Evolutionary conservation across 139 green algal species (phyloP).

Genomic region (Auxenochlorella pyrenoidosa): DNA sequence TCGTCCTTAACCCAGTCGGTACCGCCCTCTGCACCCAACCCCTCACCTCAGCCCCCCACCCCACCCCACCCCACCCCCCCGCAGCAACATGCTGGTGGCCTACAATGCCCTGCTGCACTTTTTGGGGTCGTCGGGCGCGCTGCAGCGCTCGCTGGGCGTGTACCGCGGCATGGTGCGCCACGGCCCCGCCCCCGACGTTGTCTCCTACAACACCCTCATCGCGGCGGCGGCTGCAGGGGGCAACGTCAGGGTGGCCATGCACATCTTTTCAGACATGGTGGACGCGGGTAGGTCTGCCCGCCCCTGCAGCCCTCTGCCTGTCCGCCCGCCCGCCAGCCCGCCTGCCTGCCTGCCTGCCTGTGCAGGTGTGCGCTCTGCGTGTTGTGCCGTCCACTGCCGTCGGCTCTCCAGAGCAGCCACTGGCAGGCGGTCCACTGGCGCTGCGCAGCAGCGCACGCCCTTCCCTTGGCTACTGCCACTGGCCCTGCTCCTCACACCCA

Average conservation of each 20-base stretch:
- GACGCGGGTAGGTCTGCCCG: not conserved
- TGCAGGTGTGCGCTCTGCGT: not conserved
- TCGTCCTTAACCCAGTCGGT: too few species aligned
- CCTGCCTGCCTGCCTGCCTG: not conserved
- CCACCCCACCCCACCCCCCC: not conserved
- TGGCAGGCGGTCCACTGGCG: too few species aligned
- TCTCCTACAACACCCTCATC: constrained; percentile 65
- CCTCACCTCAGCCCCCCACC: not conserved
- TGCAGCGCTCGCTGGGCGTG: constrained; percentile 43
- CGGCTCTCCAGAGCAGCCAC: too few species aligned
- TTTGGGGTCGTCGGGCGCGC: constrained; percentile 33
- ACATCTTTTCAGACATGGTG: constrained; percentile 42
- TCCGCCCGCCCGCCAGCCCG: too few species aligned
- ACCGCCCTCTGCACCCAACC: not conserved
- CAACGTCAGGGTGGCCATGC: constrained; percentile 36
- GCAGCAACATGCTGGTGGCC: constrained; percentile 49
- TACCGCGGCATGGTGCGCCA: constrained; percentile 43
- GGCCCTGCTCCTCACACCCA: not conserved
- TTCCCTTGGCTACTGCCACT: too few species aligned
- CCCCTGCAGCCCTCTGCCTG: too few species aligned
- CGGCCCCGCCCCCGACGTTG: constrained; percentile 60
- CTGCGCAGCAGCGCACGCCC: too few species aligned
- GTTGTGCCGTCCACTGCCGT: not conserved
- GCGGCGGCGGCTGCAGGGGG: constrained; percentile 37
- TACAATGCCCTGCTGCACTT: constrained; percentile 67